Evolutionary conservation across 805 yeast genomes (phyloP).

Genomic region (Wickerhamiella alocasiicola): DNA sequence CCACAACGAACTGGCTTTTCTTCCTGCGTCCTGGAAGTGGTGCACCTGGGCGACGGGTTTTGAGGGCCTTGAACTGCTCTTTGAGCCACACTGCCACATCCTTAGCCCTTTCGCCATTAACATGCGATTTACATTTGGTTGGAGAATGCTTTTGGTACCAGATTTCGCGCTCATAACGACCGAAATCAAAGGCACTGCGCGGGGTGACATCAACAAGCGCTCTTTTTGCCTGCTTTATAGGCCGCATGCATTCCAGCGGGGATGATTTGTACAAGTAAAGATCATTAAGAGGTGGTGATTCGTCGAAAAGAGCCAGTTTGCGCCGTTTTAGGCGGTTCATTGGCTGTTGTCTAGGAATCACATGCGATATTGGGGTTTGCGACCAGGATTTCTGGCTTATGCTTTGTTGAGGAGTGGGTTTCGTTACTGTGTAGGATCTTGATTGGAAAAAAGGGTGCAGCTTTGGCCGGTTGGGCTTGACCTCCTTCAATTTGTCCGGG

Average conservation of each 20-base stretch:
- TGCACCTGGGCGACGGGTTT: neutral
- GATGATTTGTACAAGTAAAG: neutral
- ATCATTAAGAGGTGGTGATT: neutral
- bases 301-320: too few relatives aligned
- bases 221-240: neutral
- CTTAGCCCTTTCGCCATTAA: slow-evolving; percentile 6
- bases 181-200: slow-evolving; percentile 20
- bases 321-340: neutral
- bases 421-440: slow-evolving; percentile 10
- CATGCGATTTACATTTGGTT: neutral
- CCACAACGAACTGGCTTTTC: slow-evolving; percentile 20
- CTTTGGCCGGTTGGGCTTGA: slow-evolving; percentile 15
- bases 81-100: slow-evolving; percentile 13
- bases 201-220: slow-evolving; percentile 4
- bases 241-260: neutral
- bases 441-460: slow-evolving; percentile 18
- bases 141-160: slow-evolving; percentile 25
- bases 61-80: slow-evolving; percentile 9
- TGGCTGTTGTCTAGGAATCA: too few relatives aligned
- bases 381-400: too few relatives aligned
- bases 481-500: slow-evolving; percentile 6
- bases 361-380: neutral
- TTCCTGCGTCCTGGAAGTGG: slow-evolving; percentile 9
- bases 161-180: slow-evolving; percentile 20
- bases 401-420: too few relatives aligned